These are phyloP conservation scores for Hsuehochloa calcarea DNA, from an alignment of 176 grass and related monocot genomes.

Conservation along the genomic window DNA sequence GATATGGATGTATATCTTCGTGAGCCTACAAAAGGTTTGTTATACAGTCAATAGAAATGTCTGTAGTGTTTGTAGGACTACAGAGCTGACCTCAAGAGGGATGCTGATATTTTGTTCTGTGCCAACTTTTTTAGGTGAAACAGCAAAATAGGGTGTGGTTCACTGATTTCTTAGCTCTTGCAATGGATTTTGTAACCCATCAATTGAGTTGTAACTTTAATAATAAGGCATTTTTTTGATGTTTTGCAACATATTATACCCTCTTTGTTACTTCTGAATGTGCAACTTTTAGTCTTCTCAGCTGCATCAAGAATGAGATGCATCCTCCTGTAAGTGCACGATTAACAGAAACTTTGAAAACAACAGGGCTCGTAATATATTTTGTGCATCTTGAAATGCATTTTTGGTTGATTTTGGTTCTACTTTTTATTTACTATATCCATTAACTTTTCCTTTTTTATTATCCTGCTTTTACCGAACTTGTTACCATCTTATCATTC, in stretches of 20 bases:
- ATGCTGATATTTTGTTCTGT: slow-evolving; percentile 49
- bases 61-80: slow-evolving; percentile 40
- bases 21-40: slow-evolving; percentile 58
- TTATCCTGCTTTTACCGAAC: not conserved
- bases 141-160: slow-evolving; percentile 30
- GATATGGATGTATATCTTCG: slow-evolving; percentile 86
- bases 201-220: slow-evolving; percentile 52
- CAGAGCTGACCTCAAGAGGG: slow-evolving; percentile 38
- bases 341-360: not conserved
- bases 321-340: not conserved
- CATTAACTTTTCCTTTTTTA: not conserved
- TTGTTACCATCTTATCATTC: not conserved
- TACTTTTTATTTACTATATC: not conserved
- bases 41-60: slow-evolving; percentile 55
- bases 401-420: not conserved
- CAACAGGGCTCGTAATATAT: not conserved
- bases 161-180: slow-evolving; percentile 37
- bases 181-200: slow-evolving; percentile 43
- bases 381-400: slow-evolving; percentile 5
- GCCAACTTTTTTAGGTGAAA: slow-evolving; percentile 39
- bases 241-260: not conserved
- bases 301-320: slow-evolving; percentile 1
- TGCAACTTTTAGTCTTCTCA: slow-evolving; percentile 6
- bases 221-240: slow-evolving; percentile 26
- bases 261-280: not conserved